Evolutionary conservation across 495 filamentous ascomycete genomes (phyloP).

Genomic region (Podospora conica): DNA sequence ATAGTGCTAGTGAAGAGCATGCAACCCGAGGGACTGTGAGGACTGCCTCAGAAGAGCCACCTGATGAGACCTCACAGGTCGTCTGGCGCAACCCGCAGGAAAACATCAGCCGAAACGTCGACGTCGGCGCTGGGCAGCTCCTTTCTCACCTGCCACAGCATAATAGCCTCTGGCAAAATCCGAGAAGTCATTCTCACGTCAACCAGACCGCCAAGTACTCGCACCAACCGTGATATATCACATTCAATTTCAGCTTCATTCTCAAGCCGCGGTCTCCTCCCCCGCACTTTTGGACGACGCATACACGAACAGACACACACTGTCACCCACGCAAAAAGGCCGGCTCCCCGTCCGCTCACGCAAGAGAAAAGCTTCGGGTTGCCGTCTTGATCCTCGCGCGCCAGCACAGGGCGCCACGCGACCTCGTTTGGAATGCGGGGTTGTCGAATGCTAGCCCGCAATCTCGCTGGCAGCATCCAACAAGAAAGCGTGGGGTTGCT

Average conservation of each 20-base stretch:
- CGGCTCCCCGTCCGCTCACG: not conserved
- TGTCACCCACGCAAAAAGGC: not conserved
- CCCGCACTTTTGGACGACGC: not conserved
- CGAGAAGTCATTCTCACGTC: not conserved
- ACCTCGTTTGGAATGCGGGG: slow-evolving; percentile 5
- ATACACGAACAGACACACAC: not conserved
- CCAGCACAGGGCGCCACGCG: not conserved
- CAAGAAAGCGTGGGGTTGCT: slow-evolving; percentile 1
- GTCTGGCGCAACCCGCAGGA: not conserved
- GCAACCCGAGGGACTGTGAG: not conserved
- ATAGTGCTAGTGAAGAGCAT: not conserved
- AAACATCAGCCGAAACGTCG: not conserved
- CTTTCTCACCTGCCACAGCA: not conserved
- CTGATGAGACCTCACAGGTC: not conserved
- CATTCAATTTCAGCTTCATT: not conserved
- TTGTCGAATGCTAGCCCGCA: not conserved
- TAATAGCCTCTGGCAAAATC: not conserved
- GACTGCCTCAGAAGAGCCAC: not conserved
- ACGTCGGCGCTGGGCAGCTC: not conserved
- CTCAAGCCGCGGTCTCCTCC: not conserved
- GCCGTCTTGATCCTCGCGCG: slow-evolving; percentile 4
- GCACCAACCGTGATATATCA: slow-evolving; percentile 4
- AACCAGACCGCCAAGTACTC: not conserved
- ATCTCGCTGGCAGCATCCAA: not conserved
- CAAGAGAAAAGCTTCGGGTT: slow-evolving; percentile 4